Evolutionary conservation across 1,284 basidiomycete species (phyloP).

Genomic region (Fomitiporia mediterranea): DNA sequence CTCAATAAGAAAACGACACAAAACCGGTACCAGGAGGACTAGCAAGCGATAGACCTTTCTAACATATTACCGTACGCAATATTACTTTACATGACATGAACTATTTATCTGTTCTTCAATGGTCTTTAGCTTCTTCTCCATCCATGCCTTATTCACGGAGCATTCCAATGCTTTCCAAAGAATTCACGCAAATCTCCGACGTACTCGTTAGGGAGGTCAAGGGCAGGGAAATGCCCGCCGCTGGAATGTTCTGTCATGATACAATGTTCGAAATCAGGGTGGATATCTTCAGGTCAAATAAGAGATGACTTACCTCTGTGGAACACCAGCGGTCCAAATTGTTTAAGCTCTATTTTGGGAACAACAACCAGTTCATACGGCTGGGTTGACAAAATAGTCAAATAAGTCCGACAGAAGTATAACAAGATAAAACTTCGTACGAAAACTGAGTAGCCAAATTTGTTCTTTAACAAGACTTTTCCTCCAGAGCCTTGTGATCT

Average conservation of each 20-base stretch:
- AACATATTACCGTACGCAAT: too few relatives aligned
- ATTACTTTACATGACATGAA: slow-evolving; percentile 11
- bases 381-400: too few relatives aligned
- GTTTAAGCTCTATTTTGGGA: slow-evolving; percentile 16
- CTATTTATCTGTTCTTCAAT: neutral
- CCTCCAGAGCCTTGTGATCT: neutral
- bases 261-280: neutral
- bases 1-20: too few relatives aligned
- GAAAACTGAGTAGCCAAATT: slow-evolving; percentile 23
- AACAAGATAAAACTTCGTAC: slow-evolving; percentile 12
- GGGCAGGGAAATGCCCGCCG: slow-evolving; percentile 18
- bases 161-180: slow-evolving; percentile 8
- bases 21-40: too few relatives aligned
- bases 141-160: neutral
- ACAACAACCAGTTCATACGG: slow-evolving; percentile 23
- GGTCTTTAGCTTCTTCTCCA: neutral
- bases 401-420: neutral
- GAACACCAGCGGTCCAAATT: slow-evolving; percentile 20
- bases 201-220: slow-evolving; percentile 14
- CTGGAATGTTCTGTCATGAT: slow-evolving; percentile 11
- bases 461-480: slow-evolving; percentile 18
- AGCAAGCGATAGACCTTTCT: too few relatives aligned
- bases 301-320: slow-evolving; percentile 20
- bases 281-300: neutral
- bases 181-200: slow-evolving; percentile 17